A percentile compares a stretch with the other conserved stretches of the same genome.
Evolutionary conservation across 2,329 filamentous ascomycete genomes (phyloP).

Genomic region (Domatiomyces catenatus): DNA sequence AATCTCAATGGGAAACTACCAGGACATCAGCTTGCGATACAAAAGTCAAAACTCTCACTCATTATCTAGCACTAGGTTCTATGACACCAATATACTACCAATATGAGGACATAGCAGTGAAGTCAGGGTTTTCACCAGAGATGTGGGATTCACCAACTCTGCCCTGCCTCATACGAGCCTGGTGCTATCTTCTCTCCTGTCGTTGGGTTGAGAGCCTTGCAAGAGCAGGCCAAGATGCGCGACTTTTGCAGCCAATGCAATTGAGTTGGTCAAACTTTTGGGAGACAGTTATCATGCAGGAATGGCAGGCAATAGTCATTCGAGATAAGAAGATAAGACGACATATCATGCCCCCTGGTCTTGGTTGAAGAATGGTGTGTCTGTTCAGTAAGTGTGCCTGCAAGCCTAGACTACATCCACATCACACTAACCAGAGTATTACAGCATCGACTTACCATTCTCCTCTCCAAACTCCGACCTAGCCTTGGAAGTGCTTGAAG

Average conservation of each 20-base stretch:
- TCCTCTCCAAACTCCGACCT: slow-evolving; percentile 1
- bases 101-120: not conserved
- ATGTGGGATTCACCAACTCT: slow-evolving; percentile 2
- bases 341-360: slow-evolving; percentile 6
- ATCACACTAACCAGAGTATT: not conserved
- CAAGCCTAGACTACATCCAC: not conserved
- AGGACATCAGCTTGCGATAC: not conserved
- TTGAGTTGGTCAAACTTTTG: slow-evolving; percentile 1
- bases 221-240: slow-evolving; percentile 6
- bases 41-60: slow-evolving; percentile 1
- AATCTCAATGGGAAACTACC: slow-evolving; percentile 2
- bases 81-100: not conserved
- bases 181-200: slow-evolving; percentile 16
- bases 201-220: slow-evolving; percentile 16
- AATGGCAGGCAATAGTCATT: slow-evolving; percentile 1
- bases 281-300: slow-evolving; percentile 1
- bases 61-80: slow-evolving; percentile 1
- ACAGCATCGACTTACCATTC: not conserved
- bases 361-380: slow-evolving; percentile 3
- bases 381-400: slow-evolving; percentile 5
- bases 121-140: not conserved
- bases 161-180: slow-evolving; percentile 6
- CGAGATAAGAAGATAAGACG: too few relatives aligned
- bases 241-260: slow-evolving; percentile 4
- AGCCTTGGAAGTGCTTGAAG: slow-evolving; percentile 8